Conservation (phyloP, 192 early-diverging fungal species). For the Coemansia furcata region DNA sequence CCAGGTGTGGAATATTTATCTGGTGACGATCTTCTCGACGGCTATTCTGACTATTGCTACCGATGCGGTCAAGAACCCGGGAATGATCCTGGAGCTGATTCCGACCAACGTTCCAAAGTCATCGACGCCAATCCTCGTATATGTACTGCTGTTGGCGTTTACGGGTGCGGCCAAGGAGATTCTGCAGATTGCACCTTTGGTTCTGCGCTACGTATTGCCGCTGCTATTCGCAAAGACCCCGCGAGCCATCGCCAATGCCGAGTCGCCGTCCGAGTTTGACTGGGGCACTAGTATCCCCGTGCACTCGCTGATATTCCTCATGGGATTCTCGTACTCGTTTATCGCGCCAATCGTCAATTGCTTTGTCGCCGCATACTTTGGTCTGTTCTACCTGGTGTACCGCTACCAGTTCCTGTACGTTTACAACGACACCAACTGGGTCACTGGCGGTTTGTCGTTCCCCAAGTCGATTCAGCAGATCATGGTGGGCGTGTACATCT, state of each 20-base stretch:
- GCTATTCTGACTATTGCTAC: conserved; percentile 56
- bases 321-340: conserved; percentile 77
- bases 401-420: conserved; percentile 83
- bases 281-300: conserved; percentile 67
- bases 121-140: conserved; percentile 81
- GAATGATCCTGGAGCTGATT: conserved; percentile 52
- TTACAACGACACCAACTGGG: conserved; percentile 58
- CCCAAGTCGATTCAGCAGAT: conserved; percentile 63
- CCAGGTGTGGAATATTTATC: conserved; percentile 77
- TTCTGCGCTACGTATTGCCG: conserved; percentile 61
- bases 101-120: conserved; percentile 65
- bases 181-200: conserved; percentile 64
- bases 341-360: conserved; percentile 81
- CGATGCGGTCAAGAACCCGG: conserved; percentile 28
- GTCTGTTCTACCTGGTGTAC: conserved; percentile 73
- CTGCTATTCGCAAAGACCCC: conserved; percentile 73
- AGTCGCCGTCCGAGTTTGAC: conserved; percentile 57
- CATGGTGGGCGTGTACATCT: conserved; percentile 72
- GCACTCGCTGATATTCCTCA: conserved; percentile 69
- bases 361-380: conserved; percentile 77
- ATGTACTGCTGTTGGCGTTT: conserved; percentile 75
- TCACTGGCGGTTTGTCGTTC: conserved; percentile 69
- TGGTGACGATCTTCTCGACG: conserved; percentile 73
- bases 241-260: conserved; percentile 60
- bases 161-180: conserved; percentile 69